Evolutionary conservation across 2,329 filamentous ascomycete genomes (phyloP).

Genomic region (Talaromyces albobiverticillius): DNA sequence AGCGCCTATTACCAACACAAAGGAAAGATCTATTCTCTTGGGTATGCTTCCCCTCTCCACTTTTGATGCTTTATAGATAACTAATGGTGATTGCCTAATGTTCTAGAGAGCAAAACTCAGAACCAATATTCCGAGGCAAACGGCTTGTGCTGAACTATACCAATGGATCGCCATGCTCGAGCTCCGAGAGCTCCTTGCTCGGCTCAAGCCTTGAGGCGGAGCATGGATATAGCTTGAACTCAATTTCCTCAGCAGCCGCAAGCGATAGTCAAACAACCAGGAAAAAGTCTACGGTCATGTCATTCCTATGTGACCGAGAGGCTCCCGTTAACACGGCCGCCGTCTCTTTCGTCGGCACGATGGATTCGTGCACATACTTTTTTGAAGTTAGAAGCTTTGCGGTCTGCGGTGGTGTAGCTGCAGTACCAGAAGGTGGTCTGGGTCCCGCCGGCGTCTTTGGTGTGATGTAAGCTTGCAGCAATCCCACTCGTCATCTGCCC

Average conservation of each 20-base stretch:
- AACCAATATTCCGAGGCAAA: constrained; percentile 48
- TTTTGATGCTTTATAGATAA: not conserved
- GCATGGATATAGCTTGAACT: not conserved
- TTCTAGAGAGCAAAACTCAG: constrained; percentile 43
- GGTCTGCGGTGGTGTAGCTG: constrained; percentile 72
- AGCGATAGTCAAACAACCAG: constrained; percentile 25
- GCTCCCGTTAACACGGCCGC: constrained; percentile 65
- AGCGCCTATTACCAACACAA: constrained; percentile 48
- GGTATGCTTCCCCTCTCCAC: constrained; percentile 31
- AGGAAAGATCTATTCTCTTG: constrained; percentile 45
- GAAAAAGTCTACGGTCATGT: constrained; percentile 78
- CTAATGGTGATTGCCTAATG: not conserved
- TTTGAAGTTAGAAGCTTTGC: constrained; percentile 87
- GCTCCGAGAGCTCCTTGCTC: constrained; percentile 17
- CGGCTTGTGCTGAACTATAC: constrained; percentile 74
- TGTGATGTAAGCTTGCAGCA: constrained; percentile 65
- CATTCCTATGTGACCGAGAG: constrained; percentile 88
- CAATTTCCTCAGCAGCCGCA: not conserved
- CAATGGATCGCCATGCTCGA: constrained; percentile 67
- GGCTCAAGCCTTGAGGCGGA: constrained; percentile 19
- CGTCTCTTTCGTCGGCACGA: constrained; percentile 81
- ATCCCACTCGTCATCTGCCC: not conserved
- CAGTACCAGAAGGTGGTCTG: constrained; percentile 57
- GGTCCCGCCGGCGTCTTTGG: constrained; percentile 77
- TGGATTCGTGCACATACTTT: constrained; percentile 91